Base-by-base conservation (phyloP, 1,284 basidiomycete species). In the Boletus sp. region DNA sequence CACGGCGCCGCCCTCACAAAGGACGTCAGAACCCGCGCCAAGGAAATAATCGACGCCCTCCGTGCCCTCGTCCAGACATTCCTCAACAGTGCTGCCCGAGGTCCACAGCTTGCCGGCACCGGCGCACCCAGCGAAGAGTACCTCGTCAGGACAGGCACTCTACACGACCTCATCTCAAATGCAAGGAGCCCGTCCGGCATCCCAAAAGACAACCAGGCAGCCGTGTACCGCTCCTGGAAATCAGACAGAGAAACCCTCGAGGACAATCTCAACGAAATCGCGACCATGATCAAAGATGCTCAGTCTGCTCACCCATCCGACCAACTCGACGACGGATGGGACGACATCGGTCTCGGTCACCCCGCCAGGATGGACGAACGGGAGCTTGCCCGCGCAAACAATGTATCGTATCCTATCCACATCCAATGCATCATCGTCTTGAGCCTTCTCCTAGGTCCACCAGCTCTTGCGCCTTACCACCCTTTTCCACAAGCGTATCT, bases 161-260 rank as follows among this genome's bases (percentile, higher is more conserved):
- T 89, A 0, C 88, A 91, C 57, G 78, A 81, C 47, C 66, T 81
- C 29, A 78, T 89, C 50, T 73, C 80, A 26, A 71, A 65, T 41
- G 79, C 79, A 10, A 72, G 76, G 33, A 58, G 65, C 30, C 55
- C 66, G 0, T 61, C 69, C 14, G 75, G 74, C 8, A 60, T 88
- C 34, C 81, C 84, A 5, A 61, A 60, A 32, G 72, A 79, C 54
- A 88, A 89, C 59, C 57, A 72, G 16, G 65, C 72, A 8, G 84
- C 88, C 12, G 82, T 88, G 2, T 65, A 65, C 46, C 79, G 73
- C 57, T 63, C 69, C 20, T 85, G 82, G 77, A 59, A 61, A 7
- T 66, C 72, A n/a, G 76, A 88, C 58, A 69, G 73, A 25, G 80
- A 69, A 0, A 74, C 81, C 38, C 62, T 91, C 33, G 71, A 76